These are phyloP conservation scores for Cystobasidiaceae sp. DNA, from an alignment of 1,284 basidiomycete genomes.

Conservation along the genomic window DNA sequence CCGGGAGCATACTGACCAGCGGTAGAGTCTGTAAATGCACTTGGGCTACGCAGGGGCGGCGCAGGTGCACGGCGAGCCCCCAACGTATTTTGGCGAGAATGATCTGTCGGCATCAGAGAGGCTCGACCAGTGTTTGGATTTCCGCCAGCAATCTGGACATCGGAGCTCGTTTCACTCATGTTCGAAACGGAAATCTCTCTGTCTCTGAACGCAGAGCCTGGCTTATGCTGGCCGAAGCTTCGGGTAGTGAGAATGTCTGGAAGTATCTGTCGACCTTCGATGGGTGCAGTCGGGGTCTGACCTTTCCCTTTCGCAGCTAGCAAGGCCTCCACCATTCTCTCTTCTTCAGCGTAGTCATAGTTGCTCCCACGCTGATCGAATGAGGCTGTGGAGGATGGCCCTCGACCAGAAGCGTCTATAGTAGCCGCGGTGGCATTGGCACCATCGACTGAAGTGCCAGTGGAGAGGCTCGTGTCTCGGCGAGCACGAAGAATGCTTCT, in stretches of 20 bases:
- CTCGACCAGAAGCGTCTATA: background rate
- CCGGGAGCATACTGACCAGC: too few species aligned
- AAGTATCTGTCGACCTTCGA: slow-evolving; percentile 7
- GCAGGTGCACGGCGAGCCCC: background rate
- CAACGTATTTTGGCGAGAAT: too few species aligned
- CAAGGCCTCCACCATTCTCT: slow-evolving; percentile 45
- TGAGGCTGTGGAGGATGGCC: slow-evolving; percentile 18
- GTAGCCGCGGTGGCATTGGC: too few species aligned
- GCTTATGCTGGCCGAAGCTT: slow-evolving; percentile 7
- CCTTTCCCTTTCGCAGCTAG: slow-evolving; percentile 32
- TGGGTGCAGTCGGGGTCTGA: background rate
- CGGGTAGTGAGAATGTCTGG: slow-evolving; percentile 8
- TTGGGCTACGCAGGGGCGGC: background rate
- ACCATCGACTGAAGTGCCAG: slow-evolving; percentile 63
- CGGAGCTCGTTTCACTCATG: background rate
- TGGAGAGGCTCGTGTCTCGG: slow-evolving; percentile 52
- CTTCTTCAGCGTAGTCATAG: slow-evolving; percentile 71
- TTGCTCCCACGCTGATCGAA: slow-evolving; percentile 56
- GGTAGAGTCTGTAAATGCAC: background rate
- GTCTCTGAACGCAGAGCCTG: background rate
- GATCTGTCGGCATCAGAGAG: background rate
- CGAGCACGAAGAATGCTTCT: slow-evolving; percentile 20
- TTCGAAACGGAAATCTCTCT: background rate
- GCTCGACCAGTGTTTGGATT: background rate
- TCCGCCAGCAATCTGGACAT: background rate